phyloP scores from a whole-genome alignment of 2,329 filamentous ascomycete species.

The Fusarium sulawesiense region DNA sequence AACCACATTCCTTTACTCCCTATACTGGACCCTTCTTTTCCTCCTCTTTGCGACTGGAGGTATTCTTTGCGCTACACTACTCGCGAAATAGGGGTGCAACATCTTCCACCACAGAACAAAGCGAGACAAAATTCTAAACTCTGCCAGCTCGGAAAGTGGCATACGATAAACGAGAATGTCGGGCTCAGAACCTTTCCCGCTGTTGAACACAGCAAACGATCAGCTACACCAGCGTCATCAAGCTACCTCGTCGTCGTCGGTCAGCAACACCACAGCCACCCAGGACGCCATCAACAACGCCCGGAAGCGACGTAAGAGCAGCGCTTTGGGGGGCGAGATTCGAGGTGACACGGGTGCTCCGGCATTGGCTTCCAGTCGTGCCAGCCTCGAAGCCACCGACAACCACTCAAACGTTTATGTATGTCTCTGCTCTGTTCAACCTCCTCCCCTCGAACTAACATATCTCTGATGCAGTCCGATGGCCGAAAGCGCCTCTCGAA shows the following conservation, averaged over 20 bases:
- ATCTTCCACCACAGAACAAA: slow-evolving; percentile 11
- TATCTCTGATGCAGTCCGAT: slow-evolving; percentile 32
- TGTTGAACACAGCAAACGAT: slow-evolving; percentile 63
- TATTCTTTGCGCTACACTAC: neutral
- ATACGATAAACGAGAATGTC: slow-evolving; percentile 51
- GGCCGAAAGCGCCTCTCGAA: slow-evolving; percentile 61
- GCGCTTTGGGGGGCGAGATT: slow-evolving; percentile 64
- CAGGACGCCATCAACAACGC: slow-evolving; percentile 51
- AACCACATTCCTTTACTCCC: slow-evolving; percentile 14
- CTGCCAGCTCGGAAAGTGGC: neutral
- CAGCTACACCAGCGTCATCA: slow-evolving; percentile 56
- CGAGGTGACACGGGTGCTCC: slow-evolving; percentile 67
- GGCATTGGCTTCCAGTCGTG: slow-evolving; percentile 64
- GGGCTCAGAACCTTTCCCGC: slow-evolving; percentile 65
- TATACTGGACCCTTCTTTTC: neutral
- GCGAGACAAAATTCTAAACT: neutral
- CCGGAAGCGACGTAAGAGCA: slow-evolving; percentile 67
- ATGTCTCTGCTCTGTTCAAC: slow-evolving; percentile 12
- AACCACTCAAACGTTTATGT: slow-evolving; percentile 29
- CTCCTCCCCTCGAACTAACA: slow-evolving; percentile 21
- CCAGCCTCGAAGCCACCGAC: slow-evolving; percentile 54
- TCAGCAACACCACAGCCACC: slow-evolving; percentile 37
- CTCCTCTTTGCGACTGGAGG: neutral
- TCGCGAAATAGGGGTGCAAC: slow-evolving; percentile 34
- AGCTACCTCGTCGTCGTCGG: slow-evolving; percentile 36